A percentile compares a stretch with the other conserved stretches of the same genome.
Evolutionary conservation across 768 basidiomycete species (phyloP).

Genomic region (Stropharia rugosoannulata): DNA sequence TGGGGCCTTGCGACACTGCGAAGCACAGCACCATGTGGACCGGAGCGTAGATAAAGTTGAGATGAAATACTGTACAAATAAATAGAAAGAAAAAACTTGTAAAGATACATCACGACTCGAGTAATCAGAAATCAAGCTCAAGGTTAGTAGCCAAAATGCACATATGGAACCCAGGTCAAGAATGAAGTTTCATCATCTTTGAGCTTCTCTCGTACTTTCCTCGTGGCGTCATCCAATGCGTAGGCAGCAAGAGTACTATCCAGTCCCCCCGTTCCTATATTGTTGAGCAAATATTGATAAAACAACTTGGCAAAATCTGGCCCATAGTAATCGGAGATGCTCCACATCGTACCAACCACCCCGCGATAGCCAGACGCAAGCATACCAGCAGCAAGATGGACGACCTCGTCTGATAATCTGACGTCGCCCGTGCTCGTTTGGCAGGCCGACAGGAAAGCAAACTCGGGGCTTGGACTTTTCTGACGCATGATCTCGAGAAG

Average conservation of each 20-base stretch:
- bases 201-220: conserved; percentile 12
- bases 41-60: no score
- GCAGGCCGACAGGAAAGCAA: conserved; percentile 43
- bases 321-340: conserved; percentile 32
- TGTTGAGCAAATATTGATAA: conserved; percentile 25
- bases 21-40: no score
- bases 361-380: conserved; percentile 24
- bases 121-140: no score
- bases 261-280: not conserved
- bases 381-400: conserved; percentile 42
- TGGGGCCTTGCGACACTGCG: no score
- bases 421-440: conserved; percentile 25
- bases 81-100: no score
- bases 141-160: conserved; percentile 9
- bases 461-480: conserved; percentile 10
- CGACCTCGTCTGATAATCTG: conserved; percentile 20
- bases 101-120: no score
- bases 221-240: conserved; percentile 15
- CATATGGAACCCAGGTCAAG: conserved; percentile 13
- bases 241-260: conserved; percentile 2
- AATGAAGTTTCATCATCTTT: conserved; percentile 2
- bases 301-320: conserved; percentile 29
- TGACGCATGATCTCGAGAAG: conserved; percentile 15
- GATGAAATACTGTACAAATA: no score
- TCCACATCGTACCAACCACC: conserved; percentile 45